Conservation (phyloP, 192 early-diverging fungal species). For the Backusella mclennaniae region DNA sequence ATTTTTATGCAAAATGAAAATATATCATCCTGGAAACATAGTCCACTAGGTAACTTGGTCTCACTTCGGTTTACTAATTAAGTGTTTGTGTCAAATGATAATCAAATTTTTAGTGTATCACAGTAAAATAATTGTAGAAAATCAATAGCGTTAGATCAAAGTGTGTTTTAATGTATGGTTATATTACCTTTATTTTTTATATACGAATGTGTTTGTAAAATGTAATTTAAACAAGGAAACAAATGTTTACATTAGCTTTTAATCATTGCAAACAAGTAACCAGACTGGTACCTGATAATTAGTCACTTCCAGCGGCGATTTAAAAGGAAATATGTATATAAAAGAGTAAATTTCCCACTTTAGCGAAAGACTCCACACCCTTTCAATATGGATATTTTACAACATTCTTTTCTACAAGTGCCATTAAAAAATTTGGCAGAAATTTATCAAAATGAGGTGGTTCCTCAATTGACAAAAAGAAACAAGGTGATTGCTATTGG, state of each 20-base stretch:
- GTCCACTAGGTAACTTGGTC: neutral
- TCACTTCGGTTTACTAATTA: neutral
- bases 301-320: neutral
- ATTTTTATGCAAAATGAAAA: neutral
- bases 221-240: neutral
- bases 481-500: neutral
- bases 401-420: neutral
- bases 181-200: neutral
- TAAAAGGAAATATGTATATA: neutral
- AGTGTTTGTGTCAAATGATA: neutral
- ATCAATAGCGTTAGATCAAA: neutral
- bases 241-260: neutral
- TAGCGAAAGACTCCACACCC: neutral
- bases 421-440: neutral
- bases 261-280: neutral
- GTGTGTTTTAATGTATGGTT: neutral
- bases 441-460: neutral
- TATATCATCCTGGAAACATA: neutral
- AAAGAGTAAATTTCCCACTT: neutral
- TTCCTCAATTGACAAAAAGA: neutral
- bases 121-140: neutral
- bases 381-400: neutral
- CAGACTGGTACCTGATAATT: neutral
- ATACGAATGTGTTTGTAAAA: neutral
- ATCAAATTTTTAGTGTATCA: neutral